A percentile compares a stretch with the other conserved stretches of the same genome.
phyloP scores from a whole-genome alignment of 1,284 basidiomycete genomes.

The Hypsizygus ulmarius region DNA sequence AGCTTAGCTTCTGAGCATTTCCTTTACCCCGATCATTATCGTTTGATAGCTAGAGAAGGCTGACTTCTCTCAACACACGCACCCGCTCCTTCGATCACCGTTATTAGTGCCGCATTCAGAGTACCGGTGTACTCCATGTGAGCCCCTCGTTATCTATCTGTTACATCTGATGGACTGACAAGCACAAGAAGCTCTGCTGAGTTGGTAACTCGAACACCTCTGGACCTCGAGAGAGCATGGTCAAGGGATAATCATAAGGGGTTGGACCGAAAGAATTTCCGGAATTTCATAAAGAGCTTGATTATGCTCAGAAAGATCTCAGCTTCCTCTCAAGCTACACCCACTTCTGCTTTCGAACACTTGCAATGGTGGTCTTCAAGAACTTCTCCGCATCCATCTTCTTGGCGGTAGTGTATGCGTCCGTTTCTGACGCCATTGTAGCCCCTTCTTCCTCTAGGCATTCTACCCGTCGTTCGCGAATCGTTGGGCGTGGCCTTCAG shows the following conservation, averaged over 20 bases:
- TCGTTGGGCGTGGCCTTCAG: conserved; percentile 7
- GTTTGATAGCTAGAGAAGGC: too few relatives aligned
- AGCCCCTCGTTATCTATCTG: neutral
- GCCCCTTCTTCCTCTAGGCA: conserved; percentile 9
- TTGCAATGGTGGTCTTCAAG: conserved; percentile 22
- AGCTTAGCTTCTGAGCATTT: too few relatives aligned
- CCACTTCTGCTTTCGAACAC: neutral
- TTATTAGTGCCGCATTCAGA: neutral
- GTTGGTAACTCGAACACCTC: neutral
- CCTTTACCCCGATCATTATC: too few relatives aligned
- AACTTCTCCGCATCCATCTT: conserved; percentile 23
- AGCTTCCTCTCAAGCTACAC: neutral
- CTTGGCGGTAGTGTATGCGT: conserved; percentile 23
- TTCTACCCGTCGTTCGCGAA: conserved; percentile 17
- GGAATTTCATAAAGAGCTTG: neutral
- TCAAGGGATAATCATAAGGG: neutral
- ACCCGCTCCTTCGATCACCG: neutral
- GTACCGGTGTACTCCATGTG: neutral
- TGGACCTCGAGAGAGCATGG: neutral
- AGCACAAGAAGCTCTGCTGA: conserved; percentile 5
- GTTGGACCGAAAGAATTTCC: neutral
- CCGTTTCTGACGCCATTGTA: conserved; percentile 17
- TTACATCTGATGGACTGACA: neutral
- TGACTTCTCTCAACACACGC: too few relatives aligned
- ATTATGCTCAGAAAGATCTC: conserved; percentile 1